phyloP scores from a whole-genome alignment of 2,329 filamentous ascomycete species.

The Pseudocercospora vitis region DNA sequence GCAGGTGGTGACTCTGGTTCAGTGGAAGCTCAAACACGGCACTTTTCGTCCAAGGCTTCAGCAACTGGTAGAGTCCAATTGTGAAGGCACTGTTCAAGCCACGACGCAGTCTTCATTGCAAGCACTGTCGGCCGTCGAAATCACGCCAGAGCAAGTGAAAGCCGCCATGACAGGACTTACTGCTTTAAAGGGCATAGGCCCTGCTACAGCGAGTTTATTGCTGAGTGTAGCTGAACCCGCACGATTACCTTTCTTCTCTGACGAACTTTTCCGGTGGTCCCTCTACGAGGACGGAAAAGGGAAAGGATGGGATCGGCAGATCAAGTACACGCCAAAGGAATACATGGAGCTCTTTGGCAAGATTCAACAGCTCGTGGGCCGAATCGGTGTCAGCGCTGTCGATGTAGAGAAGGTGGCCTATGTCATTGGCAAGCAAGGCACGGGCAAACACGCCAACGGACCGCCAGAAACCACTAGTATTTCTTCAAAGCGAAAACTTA shows the following conservation, averaged over 20 bases:
- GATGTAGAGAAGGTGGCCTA: slow-evolving; percentile 25
- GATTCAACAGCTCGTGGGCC: slow-evolving; percentile 40
- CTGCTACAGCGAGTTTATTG: slow-evolving; percentile 74
- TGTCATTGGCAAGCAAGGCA: slow-evolving; percentile 19
- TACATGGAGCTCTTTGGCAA: slow-evolving; percentile 58
- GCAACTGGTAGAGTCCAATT: slow-evolving; percentile 59
- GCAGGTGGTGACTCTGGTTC: slow-evolving; percentile 61
- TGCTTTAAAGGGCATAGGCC: slow-evolving; percentile 71
- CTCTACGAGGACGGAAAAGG: slow-evolving; percentile 49
- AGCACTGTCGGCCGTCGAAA: slow-evolving; percentile 41
- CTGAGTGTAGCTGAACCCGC: slow-evolving; percentile 64
- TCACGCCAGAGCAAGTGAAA: slow-evolving; percentile 17
- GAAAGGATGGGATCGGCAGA: slow-evolving; percentile 49
- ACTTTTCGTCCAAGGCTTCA: slow-evolving; percentile 51
- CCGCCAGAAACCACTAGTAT: not conserved
- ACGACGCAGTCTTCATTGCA: slow-evolving; percentile 57
- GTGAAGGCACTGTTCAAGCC: slow-evolving; percentile 46
- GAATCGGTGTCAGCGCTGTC: slow-evolving; percentile 43
- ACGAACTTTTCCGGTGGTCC: slow-evolving; percentile 75
- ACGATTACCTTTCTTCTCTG: slow-evolving; percentile 71
- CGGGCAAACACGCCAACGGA: not conserved
- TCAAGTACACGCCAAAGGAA: slow-evolving; percentile 71
- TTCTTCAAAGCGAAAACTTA: not conserved
- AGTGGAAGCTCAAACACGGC: slow-evolving; percentile 68
- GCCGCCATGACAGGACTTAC: slow-evolving; percentile 57